Evolutionary conservation across 2,329 filamentous ascomycete species (phyloP).

Genomic region (Penicillium sp.): DNA sequence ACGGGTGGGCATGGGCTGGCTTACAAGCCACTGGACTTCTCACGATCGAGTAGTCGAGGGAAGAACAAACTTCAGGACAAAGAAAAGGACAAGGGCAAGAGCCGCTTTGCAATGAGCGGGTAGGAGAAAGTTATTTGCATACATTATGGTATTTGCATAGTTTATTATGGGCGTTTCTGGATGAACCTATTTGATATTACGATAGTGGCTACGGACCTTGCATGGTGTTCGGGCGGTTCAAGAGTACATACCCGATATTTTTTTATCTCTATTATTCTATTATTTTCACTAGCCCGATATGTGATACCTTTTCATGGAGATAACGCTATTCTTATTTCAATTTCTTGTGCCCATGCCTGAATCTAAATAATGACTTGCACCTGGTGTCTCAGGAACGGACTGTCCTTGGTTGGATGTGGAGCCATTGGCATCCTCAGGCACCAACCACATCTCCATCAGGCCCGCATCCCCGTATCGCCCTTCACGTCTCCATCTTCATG

Average conservation of each 20-base stretch:
- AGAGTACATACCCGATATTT: conserved; percentile 20
- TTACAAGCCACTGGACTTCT: conserved; percentile 47
- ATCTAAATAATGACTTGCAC: background rate
- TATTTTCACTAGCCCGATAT: background rate
- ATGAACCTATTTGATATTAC: background rate
- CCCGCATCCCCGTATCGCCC: background rate
- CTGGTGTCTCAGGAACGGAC: background rate
- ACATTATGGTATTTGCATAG: conserved; percentile 12
- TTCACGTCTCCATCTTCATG: background rate
- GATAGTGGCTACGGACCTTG: conserved; percentile 13
- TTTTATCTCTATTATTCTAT: background rate
- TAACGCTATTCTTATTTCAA: background rate
- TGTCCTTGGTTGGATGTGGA: background rate
- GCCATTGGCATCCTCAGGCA: conserved; percentile 11
- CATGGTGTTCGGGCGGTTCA: conserved; percentile 19
- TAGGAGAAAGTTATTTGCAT: conserved; percentile 4
- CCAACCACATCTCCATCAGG: conserved; percentile 1
- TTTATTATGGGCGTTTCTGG: conserved; percentile 9
- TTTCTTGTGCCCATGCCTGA: background rate
- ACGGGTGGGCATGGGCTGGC: conserved; percentile 53
- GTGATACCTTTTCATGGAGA: background rate
- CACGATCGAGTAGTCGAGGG: conserved; percentile 26
- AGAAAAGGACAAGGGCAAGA: conserved; percentile 6
- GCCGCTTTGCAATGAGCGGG: conserved; percentile 13
- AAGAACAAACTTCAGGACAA: conserved; percentile 14